These are phyloP conservation scores for Hyphodiscus sp. DNA, from an alignment of 2,329 filamentous ascomycete genomes.

Conservation along the genomic window DNA sequence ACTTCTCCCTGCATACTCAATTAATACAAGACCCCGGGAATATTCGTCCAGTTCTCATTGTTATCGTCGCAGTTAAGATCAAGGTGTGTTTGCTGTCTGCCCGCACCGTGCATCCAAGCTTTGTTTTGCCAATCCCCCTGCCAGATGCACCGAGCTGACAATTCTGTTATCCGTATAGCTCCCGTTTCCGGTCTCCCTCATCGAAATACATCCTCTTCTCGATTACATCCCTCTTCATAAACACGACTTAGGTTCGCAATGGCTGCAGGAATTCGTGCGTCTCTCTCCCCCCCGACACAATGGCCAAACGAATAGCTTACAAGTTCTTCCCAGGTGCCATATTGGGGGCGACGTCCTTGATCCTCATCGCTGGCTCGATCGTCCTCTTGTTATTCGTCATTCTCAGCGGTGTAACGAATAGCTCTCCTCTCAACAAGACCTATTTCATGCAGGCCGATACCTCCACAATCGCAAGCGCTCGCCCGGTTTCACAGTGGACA, in stretches of 20 bases:
- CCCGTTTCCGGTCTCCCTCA: not conserved
- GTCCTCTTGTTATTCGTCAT: constrained; percentile 61
- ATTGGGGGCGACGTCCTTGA: constrained; percentile 49
- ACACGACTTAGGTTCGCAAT: not conserved
- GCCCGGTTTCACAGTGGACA: constrained; percentile 72
- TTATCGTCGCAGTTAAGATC: no score
- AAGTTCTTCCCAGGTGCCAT: constrained; percentile 39
- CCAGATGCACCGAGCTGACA: not conserved
- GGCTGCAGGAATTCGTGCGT: not conserved
- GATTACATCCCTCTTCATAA: not conserved
- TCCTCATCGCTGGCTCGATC: constrained; percentile 55
- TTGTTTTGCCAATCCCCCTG: not conserved
- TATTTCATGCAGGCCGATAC: constrained; percentile 86
- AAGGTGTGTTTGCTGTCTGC: no score
- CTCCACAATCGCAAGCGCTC: constrained; percentile 59
- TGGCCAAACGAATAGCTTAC: not conserved
- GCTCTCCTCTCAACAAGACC: constrained; percentile 59
- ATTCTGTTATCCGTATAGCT: not conserved
- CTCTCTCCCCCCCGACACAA: not conserved
- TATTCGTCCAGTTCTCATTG: no score
- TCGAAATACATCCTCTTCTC: not conserved
- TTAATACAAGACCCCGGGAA: no score
- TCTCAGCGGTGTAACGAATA: constrained; percentile 50
- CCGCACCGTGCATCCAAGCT: not conserved
- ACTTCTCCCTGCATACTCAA: no score